Percentiles rank a stretch among this genome's conserved stretches.
Evolutionary conservation across 106 monocot species (phyloP).

Genomic region (Acorus gramineus): DNA sequence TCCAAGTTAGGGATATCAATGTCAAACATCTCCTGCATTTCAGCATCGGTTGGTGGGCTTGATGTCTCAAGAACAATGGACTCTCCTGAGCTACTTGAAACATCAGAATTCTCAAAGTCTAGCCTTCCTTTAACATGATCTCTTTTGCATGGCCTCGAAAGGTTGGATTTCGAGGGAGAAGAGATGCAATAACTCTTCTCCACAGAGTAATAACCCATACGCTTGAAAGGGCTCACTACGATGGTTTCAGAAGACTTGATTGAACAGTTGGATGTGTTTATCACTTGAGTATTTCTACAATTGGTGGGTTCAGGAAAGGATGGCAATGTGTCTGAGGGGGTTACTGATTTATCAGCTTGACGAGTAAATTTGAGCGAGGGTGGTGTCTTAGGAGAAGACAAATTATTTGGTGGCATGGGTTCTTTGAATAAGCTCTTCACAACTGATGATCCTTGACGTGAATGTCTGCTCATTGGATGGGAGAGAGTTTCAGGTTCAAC

Average conservation of each 20-base stretch:
- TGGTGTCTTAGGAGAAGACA: constrained; percentile 51
- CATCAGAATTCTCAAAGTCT: constrained; percentile 52
- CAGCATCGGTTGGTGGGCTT: constrained; percentile 29
- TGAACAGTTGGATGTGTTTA: too few relatives aligned
- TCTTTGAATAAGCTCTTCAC: constrained; percentile 30
- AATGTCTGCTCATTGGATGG: neutral
- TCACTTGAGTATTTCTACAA: too few relatives aligned
- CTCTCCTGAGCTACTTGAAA: constrained; percentile 3
- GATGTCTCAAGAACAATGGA: constrained; percentile 13
- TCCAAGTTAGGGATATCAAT: constrained; percentile 49
- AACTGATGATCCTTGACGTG: constrained; percentile 29
- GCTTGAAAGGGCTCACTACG: constrained; percentile 71
- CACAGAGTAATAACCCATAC: constrained; percentile 47
- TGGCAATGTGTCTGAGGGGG: neutral
- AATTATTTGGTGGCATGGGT: constrained; percentile 6
- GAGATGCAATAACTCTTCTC: constrained; percentile 57
- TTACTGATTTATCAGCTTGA: constrained; percentile 15
- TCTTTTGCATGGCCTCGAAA: constrained; percentile 27
- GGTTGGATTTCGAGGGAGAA: constrained; percentile 43
- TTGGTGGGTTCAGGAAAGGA: too few relatives aligned
- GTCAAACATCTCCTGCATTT: constrained; percentile 30
- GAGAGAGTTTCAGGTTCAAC: neutral
- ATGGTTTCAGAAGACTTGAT: constrained; percentile 48
- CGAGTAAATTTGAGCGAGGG: constrained; percentile 14
- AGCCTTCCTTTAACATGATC: constrained; percentile 69